Evolutionary conservation across 176 grass and related monocot species (phyloP).

Genomic region (Aegilops sharonensis): DNA sequence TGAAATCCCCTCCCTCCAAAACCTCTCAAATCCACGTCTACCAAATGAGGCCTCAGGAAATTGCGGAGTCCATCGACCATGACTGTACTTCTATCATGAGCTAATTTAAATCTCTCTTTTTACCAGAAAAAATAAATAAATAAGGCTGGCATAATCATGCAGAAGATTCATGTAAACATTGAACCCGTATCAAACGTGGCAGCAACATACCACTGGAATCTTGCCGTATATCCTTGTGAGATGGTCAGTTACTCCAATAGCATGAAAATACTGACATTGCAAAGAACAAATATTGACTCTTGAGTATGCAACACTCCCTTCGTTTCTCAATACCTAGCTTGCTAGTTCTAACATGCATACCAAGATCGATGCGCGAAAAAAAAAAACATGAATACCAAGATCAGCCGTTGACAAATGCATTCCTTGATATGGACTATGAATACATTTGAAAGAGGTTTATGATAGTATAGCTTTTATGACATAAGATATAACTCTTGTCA

Average conservation of each 20-base stretch:
- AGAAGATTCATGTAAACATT: neutral
- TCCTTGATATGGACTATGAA: neutral
- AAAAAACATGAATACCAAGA: too few species aligned
- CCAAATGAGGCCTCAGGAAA: too few species aligned
- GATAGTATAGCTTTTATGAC: neutral
- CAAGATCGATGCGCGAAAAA: too few species aligned
- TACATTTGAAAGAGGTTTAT: neutral
- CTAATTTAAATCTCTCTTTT: too few species aligned
- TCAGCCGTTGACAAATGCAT: neutral
- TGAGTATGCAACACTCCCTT: neutral
- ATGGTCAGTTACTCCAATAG: neutral
- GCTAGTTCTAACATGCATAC: too few species aligned
- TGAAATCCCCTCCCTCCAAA: too few species aligned
- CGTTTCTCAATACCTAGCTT: too few species aligned
- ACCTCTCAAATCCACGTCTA: too few species aligned
- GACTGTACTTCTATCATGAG: too few species aligned
- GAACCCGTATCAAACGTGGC: neutral
- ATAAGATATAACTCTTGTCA: neutral
- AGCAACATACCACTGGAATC: neutral
- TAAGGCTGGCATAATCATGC: neutral
- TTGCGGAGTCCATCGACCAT: too few species aligned
- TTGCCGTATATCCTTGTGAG: neutral
- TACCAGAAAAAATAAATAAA: too few species aligned
- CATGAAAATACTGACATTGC: neutral
- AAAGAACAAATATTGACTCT: neutral